Evolutionary conservation across 2,329 filamentous ascomycete species (phyloP), one percentile per base, ranked within the genome.

Genomic region (Aureobasidium sp.): DNA sequence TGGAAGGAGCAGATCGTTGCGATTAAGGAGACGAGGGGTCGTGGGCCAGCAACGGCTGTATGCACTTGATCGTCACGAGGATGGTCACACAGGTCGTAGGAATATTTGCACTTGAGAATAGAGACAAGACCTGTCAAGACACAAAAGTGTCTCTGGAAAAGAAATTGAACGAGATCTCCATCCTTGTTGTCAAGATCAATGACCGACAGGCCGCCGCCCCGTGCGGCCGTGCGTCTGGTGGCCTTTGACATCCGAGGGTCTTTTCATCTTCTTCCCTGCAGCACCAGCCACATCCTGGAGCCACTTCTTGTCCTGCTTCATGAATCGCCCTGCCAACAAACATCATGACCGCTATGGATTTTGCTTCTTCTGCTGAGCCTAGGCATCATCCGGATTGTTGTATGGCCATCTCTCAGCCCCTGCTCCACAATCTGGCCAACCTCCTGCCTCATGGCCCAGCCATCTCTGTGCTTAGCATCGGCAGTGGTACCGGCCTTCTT

Each of bases 401-500:
- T 39, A 52, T 65, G 45, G 64, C 64, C 25, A 56, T 65, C 25
- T 64, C 62, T 45, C 53, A 49, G 56, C 22, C 44, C 15, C 47
- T 64, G 27, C 49, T 65, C 49, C 31, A 62, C 20, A 42, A 34
- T n/a, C 20, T 65, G 37, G 31, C 41, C 39, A 36, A 47, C 17
- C 20, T 56, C 25, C 56, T 65, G 20, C 67, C 4, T 29, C 20
- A n/a, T n/a, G n/a, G 52, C 7, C 69, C 70, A 5, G 61, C 62
- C 41, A 62, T 71, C 14, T 58, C 55, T 37, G 65, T 58, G 15
- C 68, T 80, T 42, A 80, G 78, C 2, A 75, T 83, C 53, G 81
- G 81, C 62, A 77, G 77, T 65, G 81, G 81, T 49, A 78, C 72
- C 47, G 81, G 81, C 27, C 72, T 82, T 8, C 72, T 84, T 17